These are phyloP conservation scores for Monilinia fructigena DNA, from an alignment of 2,329 filamentous ascomycete genomes.

Conservation along the genomic window DNA sequence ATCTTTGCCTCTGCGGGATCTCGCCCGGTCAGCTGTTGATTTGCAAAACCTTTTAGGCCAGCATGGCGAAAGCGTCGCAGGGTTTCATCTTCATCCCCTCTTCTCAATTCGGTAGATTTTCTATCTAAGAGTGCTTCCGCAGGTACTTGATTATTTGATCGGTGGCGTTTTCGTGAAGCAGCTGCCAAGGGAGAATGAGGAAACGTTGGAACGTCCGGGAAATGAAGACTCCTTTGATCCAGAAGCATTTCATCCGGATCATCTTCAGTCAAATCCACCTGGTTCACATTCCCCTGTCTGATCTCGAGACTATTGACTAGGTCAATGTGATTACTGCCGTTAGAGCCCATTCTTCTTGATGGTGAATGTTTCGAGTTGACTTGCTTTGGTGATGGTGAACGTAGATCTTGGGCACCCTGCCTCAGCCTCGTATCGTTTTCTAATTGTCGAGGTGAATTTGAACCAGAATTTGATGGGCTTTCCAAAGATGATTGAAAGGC, in stretches of 20 bases:
- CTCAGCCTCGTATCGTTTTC: not conserved
- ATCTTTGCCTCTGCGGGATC: constrained; percentile 3
- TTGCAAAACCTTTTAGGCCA: not conserved
- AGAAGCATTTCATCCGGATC: constrained; percentile 11
- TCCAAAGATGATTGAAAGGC: not conserved
- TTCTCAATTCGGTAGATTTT: not conserved
- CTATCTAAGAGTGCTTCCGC: not conserved
- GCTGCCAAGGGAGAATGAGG: not conserved
- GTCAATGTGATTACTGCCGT: not conserved
- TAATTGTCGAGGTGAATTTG: not conserved
- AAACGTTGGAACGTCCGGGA: not conserved
- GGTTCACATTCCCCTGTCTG: not conserved
- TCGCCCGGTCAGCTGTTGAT: not conserved
- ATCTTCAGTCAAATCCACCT: constrained; percentile 19
- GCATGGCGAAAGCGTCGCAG: not conserved
- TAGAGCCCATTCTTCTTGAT: not conserved
- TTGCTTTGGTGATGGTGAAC: constrained; percentile 1
- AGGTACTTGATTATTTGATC: not conserved
- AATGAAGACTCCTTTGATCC: not conserved
- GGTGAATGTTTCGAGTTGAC: not conserved
- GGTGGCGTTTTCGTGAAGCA: not conserved
- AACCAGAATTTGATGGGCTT: constrained; percentile 3
- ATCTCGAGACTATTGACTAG: not conserved
- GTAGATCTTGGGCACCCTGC: not conserved
- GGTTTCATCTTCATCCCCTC: not conserved